Evolutionary conservation across 345 rosid species (phyloP).

Genomic region (Gossypium ekmanianum): DNA sequence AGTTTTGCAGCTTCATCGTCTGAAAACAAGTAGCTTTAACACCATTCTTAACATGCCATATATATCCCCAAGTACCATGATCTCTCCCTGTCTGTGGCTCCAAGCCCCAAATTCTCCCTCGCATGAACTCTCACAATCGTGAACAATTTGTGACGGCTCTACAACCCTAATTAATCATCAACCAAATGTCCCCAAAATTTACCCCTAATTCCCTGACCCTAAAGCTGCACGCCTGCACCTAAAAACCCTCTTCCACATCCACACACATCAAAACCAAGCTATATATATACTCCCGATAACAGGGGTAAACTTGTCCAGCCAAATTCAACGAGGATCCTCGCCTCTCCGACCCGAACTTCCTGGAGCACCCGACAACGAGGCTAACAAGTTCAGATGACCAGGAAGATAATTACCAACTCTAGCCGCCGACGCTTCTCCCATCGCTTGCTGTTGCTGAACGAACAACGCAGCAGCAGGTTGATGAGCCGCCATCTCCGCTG

Average conservation of each 20-base stretch:
- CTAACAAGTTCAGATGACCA: conserved; percentile 78
- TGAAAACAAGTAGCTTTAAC: no score
- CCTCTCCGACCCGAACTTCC: conserved; percentile 64
- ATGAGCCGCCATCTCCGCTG: conserved; percentile 65
- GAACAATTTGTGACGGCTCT: conserved; percentile 15
- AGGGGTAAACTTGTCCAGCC: background rate
- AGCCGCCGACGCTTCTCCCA: conserved; percentile 95
- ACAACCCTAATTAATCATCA: conserved; percentile 32
- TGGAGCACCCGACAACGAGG: conserved; percentile 73
- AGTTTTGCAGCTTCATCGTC: background rate
- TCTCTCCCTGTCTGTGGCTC: no score
- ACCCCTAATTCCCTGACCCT: conserved; percentile 29
- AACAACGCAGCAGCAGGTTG: conserved; percentile 35
- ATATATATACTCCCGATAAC: conserved; percentile 19
- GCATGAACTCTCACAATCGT: no score
- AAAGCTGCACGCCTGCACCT: conserved; percentile 20
- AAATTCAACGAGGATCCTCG: conserved; percentile 50
- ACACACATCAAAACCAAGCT: conserved; percentile 26
- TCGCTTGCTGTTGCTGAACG: conserved; percentile 72
- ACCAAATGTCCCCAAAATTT: conserved; percentile 24
- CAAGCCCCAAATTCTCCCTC: no score
- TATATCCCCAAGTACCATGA: no score
- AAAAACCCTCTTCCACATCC: conserved; percentile 38
- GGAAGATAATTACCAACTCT: conserved; percentile 78
- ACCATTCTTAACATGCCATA: no score